Conservation (phyloP, 768 basidiomycete genomes). For the Mycena galericulata region DNA sequence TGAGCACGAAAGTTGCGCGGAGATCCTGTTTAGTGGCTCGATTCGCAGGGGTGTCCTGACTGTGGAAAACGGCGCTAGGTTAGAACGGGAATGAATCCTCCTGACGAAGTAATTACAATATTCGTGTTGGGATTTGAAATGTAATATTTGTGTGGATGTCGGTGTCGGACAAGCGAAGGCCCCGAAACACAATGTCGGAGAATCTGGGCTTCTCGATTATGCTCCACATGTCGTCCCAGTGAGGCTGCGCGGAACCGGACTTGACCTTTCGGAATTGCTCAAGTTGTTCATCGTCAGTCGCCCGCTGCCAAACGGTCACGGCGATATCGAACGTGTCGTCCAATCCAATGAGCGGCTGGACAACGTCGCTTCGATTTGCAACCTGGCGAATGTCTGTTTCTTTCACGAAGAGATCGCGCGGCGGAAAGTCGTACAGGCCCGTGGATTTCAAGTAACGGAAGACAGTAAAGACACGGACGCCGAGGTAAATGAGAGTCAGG, state of each 20-base stretch:
- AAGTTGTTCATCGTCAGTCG: background rate
- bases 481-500: background rate
- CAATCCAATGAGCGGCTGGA: constrained; percentile 32
- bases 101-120: constrained; percentile 38
- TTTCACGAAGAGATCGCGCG: background rate
- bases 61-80: too few relatives aligned
- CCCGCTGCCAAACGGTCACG: constrained; percentile 34
- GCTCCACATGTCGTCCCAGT: background rate
- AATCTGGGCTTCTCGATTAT: constrained; percentile 36
- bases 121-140: constrained; percentile 43
- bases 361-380: constrained; percentile 23
- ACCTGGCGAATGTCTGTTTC: constrained; percentile 1
- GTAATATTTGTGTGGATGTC: constrained; percentile 38
- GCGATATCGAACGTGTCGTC: constrained; percentile 35
- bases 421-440: background rate
- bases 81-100: background rate
- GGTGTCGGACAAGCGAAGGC: constrained; percentile 43
- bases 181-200: constrained; percentile 45
- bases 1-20: constrained; percentile 15
- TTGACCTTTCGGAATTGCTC: too few relatives aligned
- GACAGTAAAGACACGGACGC: background rate
- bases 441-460: background rate
- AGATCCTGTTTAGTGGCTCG: background rate
- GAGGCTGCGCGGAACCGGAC: background rate
- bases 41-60: background rate